Percentiles rank a stretch among this genome's conserved stretches.
Conservation (phyloP, 768 basidiomycete species). For the Zangia roseola region DNA sequence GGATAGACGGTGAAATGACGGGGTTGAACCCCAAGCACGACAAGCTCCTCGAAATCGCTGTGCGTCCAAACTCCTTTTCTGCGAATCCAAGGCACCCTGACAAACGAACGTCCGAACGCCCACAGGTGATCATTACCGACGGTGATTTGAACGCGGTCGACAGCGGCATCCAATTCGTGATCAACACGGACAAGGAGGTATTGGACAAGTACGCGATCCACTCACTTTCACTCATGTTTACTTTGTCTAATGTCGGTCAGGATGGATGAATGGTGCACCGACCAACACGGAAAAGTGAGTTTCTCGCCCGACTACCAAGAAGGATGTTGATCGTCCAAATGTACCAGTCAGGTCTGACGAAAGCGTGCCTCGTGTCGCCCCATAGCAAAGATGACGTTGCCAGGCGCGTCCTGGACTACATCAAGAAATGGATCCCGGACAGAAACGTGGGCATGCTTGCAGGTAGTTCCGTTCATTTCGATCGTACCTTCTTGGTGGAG, state of each 20-base stretch:
- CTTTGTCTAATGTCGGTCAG: slow-evolving; percentile 34
- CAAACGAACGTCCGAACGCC: background rate
- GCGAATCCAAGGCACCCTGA: background rate
- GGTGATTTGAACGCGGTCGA: slow-evolving; percentile 81
- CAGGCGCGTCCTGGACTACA: slow-evolving; percentile 64
- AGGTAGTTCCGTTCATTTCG: slow-evolving; percentile 85
- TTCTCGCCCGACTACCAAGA: background rate
- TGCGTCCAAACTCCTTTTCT: slow-evolving; percentile 5
- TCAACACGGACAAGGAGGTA: slow-evolving; percentile 64
- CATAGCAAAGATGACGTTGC: slow-evolving; percentile 61
- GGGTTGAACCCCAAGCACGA: slow-evolving; percentile 67
- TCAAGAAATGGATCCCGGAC: slow-evolving; percentile 82
- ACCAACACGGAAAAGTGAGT: slow-evolving; percentile 73
- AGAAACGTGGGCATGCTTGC: slow-evolving; percentile 67
- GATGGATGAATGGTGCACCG: slow-evolving; percentile 87
- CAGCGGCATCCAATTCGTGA: slow-evolving; percentile 73
- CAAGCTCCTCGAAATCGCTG: slow-evolving; percentile 79
- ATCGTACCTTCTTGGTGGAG: slow-evolving; percentile 66
- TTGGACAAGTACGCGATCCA: slow-evolving; percentile 61
- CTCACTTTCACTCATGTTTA: background rate
- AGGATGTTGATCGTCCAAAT: background rate
- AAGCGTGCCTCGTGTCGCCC: slow-evolving; percentile 73
- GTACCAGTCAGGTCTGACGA: slow-evolving; percentile 74
- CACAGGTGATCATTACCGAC: slow-evolving; percentile 82
- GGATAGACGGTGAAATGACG: slow-evolving; percentile 91